Conservation (phyloP, 495 filamentous ascomycete genomes). For the Lasiosphaeriaceae sp. region DNA sequence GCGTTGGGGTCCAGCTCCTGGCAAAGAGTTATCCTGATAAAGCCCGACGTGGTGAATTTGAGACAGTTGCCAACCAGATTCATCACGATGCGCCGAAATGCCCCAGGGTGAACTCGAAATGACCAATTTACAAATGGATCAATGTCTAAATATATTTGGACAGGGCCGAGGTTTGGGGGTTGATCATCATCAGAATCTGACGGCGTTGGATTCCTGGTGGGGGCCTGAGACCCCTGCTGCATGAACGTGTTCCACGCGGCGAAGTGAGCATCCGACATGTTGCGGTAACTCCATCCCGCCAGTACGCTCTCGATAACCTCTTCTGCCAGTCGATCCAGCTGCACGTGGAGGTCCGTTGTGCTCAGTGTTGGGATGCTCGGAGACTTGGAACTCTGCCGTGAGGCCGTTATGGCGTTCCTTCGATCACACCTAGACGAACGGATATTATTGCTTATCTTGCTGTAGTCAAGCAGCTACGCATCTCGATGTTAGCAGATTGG, state of each 20-base stretch:
- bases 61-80: constrained; percentile 79
- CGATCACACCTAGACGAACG: constrained; percentile 13
- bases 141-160: constrained; percentile 63
- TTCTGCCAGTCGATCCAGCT: constrained; percentile 50
- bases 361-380: constrained; percentile 12
- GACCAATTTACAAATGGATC: constrained; percentile 52
- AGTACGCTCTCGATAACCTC: constrained; percentile 59
- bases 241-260: constrained; percentile 5
- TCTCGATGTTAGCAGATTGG: too few relatives aligned
- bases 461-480: constrained; percentile 55
- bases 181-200: too few relatives aligned
- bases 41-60: constrained; percentile 69
- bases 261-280: constrained; percentile 18
- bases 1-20: constrained; percentile 34
- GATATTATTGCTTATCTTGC: constrained; percentile 56
- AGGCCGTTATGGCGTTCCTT: background rate
- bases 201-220: too few relatives aligned
- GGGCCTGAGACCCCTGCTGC: constrained; percentile 8
- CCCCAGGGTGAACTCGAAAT: constrained; percentile 68
- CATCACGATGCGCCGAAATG: constrained; percentile 70
- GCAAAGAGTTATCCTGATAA: constrained; percentile 58
- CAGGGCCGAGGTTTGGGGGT: constrained; percentile 4
- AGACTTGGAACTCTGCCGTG: constrained; percentile 13
- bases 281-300: constrained; percentile 44
- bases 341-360: constrained; percentile 9